Conservation (phyloP, 768 basidiomycete species). For the Boletus tylopilopsis region DNA sequence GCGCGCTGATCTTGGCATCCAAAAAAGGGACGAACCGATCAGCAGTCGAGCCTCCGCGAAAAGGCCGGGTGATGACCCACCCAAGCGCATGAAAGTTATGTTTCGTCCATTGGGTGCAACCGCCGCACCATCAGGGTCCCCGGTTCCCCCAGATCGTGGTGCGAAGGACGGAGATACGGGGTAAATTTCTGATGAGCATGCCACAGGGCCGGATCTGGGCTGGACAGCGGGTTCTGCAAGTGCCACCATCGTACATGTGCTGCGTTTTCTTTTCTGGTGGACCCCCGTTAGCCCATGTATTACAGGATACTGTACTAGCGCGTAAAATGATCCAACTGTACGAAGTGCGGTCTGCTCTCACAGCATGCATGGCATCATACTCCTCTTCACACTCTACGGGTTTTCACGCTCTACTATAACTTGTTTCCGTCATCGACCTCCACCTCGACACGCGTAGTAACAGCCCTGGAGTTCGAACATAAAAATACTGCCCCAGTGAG, state of each 20-base stretch:
- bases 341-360: no score
- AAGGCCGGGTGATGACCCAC: slow-evolving; percentile 40
- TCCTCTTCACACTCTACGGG: no score
- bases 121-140: slow-evolving; percentile 33
- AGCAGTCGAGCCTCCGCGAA: slow-evolving; percentile 19
- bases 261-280: slow-evolving; percentile 7
- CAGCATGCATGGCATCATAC: no score
- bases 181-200: slow-evolving; percentile 29
- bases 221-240: background rate
- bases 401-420: no score
- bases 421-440: no score
- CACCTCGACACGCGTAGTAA: no score
- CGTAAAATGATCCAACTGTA: background rate
- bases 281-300: slow-evolving; percentile 6
- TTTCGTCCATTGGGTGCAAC: slow-evolving; percentile 40
- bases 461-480: no score
- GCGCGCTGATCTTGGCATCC: slow-evolving; percentile 46
- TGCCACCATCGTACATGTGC: slow-evolving; percentile 4
- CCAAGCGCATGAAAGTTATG: slow-evolving; percentile 74
- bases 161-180: slow-evolving; percentile 76
- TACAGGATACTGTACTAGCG: slow-evolving; percentile 1
- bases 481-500: slow-evolving; percentile 43
- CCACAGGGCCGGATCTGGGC: slow-evolving; percentile 32
- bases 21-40: slow-evolving; percentile 36
- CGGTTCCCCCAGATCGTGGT: slow-evolving; percentile 56